These are phyloP conservation scores for Penicillium pulvis DNA, from an alignment of 495 filamentous ascomycete genomes.

Conservation along the genomic window DNA sequence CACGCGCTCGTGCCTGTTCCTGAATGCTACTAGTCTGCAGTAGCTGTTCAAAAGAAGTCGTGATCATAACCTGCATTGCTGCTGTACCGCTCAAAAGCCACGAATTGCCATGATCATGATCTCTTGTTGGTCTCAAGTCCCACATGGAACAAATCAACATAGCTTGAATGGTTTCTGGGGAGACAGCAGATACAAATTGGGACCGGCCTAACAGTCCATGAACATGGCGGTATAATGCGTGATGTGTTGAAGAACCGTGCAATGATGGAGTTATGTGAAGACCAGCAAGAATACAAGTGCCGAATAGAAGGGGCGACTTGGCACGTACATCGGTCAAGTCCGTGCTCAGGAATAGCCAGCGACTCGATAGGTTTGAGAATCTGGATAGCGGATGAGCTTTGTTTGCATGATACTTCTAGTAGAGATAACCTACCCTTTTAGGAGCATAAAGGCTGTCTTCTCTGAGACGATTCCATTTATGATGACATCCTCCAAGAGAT, in stretches of 20 bases:
- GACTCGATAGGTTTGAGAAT: conserved; percentile 22
- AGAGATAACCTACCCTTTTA: conserved; percentile 13
- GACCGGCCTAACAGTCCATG: conserved; percentile 15
- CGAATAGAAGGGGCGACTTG: conserved; percentile 20
- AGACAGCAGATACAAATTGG: conserved; percentile 11
- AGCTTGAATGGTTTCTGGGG: conserved; percentile 22
- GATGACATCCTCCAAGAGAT: conserved; percentile 16
- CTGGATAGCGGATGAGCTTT: conserved; percentile 2
- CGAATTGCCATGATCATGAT: conserved; percentile 23
- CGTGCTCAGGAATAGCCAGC: conserved; percentile 25
- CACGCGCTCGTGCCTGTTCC: conserved; percentile 7
- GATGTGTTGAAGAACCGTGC: conserved; percentile 19
- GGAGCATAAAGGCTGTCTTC: conserved; percentile 6
- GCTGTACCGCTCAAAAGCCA: conserved; percentile 23
- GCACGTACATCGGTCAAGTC: conserved; percentile 8
- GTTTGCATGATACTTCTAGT: background rate
- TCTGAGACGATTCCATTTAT: conserved; percentile 15
- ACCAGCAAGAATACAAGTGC: conserved; percentile 23
- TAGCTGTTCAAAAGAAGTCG: conserved; percentile 16
- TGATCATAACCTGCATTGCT: conserved; percentile 20
- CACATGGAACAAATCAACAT: conserved; percentile 25
- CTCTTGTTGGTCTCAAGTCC: conserved; percentile 20
- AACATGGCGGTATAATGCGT: conserved; percentile 18
- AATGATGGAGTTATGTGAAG: conserved; percentile 15
- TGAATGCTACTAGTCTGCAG: background rate